phyloP scores from a whole-genome alignment of 2,329 filamentous ascomycete genomes.

The Verticillium klebahnii region DNA sequence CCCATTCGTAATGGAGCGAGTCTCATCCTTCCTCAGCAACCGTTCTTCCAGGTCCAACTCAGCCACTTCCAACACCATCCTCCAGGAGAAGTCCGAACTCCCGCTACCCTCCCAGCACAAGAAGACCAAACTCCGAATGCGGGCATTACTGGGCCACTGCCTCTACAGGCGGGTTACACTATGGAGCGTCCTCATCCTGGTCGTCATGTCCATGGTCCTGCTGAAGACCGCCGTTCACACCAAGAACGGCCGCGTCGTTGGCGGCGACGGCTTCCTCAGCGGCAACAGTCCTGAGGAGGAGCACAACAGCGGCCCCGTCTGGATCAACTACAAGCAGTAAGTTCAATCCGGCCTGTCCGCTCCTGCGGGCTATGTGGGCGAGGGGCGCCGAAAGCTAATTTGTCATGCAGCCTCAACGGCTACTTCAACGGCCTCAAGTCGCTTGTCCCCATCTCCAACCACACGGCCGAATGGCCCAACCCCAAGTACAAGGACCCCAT shows the following conservation, averaged over 20 bases:
- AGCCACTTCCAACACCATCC: background rate
- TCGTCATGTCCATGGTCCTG: constrained; percentile 35
- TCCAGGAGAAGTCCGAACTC: background rate
- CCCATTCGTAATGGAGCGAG: constrained; percentile 11
- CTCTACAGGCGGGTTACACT: constrained; percentile 48
- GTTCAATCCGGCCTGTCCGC: constrained; percentile 12
- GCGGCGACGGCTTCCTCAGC: constrained; percentile 10
- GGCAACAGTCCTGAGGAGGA: constrained; percentile 15
- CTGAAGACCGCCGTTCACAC: constrained; percentile 25
- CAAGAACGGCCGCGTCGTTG: constrained; percentile 16
- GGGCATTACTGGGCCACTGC: constrained; percentile 44
- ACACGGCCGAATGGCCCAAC: constrained; percentile 70
- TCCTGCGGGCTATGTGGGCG: background rate
- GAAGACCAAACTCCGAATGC: constrained; percentile 32
- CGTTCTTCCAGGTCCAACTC: constrained; percentile 14
- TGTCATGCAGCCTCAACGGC: constrained; percentile 59
- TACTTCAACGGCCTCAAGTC: constrained; percentile 77
- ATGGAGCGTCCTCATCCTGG: constrained; percentile 39
- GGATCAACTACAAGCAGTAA: constrained; percentile 38
- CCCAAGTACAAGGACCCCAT: constrained; percentile 26
- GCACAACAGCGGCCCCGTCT: constrained; percentile 27
- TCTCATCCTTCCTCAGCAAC: constrained; percentile 13
- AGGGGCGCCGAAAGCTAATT: background rate
- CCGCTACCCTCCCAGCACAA: background rate
- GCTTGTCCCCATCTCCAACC: constrained; percentile 58